Evolutionary conservation across 2,329 filamentous ascomycete species (phyloP), one percentile per base, ranked within the genome.

Genomic region (Phialocephala subalpina): DNA sequence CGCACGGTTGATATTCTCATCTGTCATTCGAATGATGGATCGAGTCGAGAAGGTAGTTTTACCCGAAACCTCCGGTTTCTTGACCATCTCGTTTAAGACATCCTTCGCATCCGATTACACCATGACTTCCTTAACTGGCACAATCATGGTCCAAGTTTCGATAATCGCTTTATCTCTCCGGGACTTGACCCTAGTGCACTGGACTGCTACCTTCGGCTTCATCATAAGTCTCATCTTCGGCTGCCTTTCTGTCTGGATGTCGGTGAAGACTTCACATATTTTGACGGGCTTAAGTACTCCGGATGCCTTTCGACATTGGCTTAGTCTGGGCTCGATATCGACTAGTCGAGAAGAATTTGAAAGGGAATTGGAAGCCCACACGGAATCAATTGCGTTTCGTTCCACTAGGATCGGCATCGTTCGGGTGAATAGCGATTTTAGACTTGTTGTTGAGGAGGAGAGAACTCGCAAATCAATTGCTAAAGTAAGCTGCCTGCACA

Each of bases 131-230:
- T 18, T 60, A 2, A 36, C 58, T 9, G 58, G n/a, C 2, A 27
- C 58, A 7, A 60, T 60, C 42, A 33, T 60, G 12, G 58, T 40
- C 14, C 58, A 60, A 60, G 14, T 60, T 14, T 40, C 40, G 2
- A 60, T 60, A 25, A 60, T 40, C 18, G 58, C 58, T 6, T 35
- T 60, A 20, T 18, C 53, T 36, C 20, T 57, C 2, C 53, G 14
- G 35, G 27, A 60, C 14, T 22, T 60, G 42, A 25, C 20, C 33
- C 40, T 52, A 40, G 42, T 52, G 2, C 58, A 60, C 25, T 52
- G 58, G 42, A 60, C 58, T 14, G 42, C 58, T 16, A 60, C 12
- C 1, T 7, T 40, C 7, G 58, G 27, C 22, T 52, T 60, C 38
- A 42, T 60, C 40, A 35, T 18, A 3, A 60, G 58, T 27, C 58